Evolutionary conservation across 2,329 filamentous ascomycete genomes (phyloP).

Genomic region (Aureobasidium sp.): DNA sequence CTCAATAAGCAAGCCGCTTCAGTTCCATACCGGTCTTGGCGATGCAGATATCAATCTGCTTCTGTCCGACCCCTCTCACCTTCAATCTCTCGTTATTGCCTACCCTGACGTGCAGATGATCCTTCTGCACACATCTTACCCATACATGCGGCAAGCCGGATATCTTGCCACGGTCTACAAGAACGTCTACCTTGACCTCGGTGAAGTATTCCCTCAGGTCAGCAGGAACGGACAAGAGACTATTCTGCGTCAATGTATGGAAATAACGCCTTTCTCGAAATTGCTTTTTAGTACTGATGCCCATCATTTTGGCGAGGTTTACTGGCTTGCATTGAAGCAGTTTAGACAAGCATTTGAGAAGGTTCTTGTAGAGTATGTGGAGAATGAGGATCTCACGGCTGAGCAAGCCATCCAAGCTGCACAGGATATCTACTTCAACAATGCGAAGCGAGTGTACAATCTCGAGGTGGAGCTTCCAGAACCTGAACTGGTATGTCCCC

Average conservation of each 20-base stretch:
- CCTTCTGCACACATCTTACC: constrained; percentile 72
- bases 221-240: constrained; percentile 67
- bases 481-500: background rate
- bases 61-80: constrained; percentile 62
- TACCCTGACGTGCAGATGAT: constrained; percentile 67
- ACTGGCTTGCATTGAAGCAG: constrained; percentile 62
- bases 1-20: constrained; percentile 58
- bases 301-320: constrained; percentile 72
- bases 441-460: constrained; percentile 66
- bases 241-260: constrained; percentile 63
- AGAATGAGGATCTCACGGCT: constrained; percentile 53
- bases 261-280: constrained; percentile 67
- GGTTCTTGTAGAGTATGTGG: constrained; percentile 59
- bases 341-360: constrained; percentile 62
- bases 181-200: constrained; percentile 76
- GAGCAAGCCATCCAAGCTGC: constrained; percentile 56
- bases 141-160: constrained; percentile 68
- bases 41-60: constrained; percentile 68
- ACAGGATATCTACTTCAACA: constrained; percentile 64
- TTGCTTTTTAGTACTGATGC: constrained; percentile 75
- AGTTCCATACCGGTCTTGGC: constrained; percentile 76
- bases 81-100: constrained; percentile 63
- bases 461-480: constrained; percentile 39
- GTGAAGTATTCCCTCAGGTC: constrained; percentile 72
- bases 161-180: constrained; percentile 70